Evolutionary conservation across 1,284 basidiomycete genomes (phyloP), one percentile per base, ranked within the genome.

Genomic region (Marasmius oreades): DNA sequence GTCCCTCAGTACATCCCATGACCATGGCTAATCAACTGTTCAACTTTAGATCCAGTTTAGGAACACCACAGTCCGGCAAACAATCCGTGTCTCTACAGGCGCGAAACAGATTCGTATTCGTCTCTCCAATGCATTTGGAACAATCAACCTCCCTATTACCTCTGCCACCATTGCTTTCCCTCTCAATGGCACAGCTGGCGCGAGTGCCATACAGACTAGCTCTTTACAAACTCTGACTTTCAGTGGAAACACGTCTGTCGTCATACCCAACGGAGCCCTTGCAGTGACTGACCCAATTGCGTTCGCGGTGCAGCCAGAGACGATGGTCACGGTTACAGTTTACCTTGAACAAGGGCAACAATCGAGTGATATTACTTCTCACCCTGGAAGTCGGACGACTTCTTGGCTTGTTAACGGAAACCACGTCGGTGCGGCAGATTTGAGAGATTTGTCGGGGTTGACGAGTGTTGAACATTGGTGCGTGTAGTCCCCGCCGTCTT

Each of bases 11-110:
- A n/a, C n/a, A n/a, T n/a, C n/a, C n/a, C n/a, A n/a, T n/a, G n/a
- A n/a, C n/a, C n/a, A n/a, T n/a, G n/a, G n/a, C n/a, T n/a, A n/a
- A n/a, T 18, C 22, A 34, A n/a, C n/a, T 20, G 10, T 48, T 18
- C n/a, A 46, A 11, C n/a, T 16, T 12, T 24, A 66, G 61, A 36
- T 59, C 63, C 47, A 48, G 31, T 79, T 80, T 61, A 59, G 57
- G 47, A 74, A 81, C 63, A 65, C 73, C n/a, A 80, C 78, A 12
- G 69, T 80, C 52, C 75, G 78, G 0, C 78, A 80, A 63, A 80
- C 78, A 5, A 58, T 81, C 3, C 75, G 75, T 52, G 68, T 76
- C 59, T 73, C 76, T 2, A 61, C 75, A 34, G 70, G 69, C 18
- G 72, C 71, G 10, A 59, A 68, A 10, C 67, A 71, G 37, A 73